A percentile compares a stretch with the other conserved stretches of the same genome.
Evolutionary conservation across 2,329 filamentous ascomycete species (phyloP).

Genomic region (Fusarium cyanostomum): DNA sequence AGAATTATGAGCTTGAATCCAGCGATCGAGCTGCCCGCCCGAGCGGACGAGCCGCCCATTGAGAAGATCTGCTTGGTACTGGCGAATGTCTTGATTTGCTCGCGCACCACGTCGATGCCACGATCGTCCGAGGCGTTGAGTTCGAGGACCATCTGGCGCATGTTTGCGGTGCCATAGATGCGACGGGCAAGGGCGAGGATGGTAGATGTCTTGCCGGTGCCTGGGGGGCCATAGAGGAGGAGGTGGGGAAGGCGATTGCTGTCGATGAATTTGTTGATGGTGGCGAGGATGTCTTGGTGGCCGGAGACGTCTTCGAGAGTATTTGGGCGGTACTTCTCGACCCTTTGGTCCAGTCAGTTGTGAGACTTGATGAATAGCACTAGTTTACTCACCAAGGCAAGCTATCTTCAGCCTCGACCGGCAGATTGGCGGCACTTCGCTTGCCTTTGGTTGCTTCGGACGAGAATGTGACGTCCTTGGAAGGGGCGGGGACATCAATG

Average conservation of each 20-base stretch:
- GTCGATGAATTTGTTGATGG: conserved; percentile 97
- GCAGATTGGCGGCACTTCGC: conserved; percentile 89
- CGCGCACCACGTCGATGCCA: conserved; percentile 96
- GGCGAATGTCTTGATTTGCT: conserved; percentile 99
- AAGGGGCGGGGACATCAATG: conserved; percentile 59
- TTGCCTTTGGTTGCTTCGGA: conserved; percentile 87
- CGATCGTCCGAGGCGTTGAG: conserved; percentile 97
- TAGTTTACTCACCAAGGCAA: conserved; percentile 77
- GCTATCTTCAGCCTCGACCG: conserved; percentile 92
- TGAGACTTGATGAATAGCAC: neutral
- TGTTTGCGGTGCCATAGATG: conserved; percentile 91
- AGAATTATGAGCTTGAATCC: conserved; percentile 96
- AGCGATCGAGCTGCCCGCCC: conserved; percentile 64
- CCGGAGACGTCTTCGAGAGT: conserved; percentile 93
- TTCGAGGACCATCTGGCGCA: conserved; percentile 98
- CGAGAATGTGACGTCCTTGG: conserved; percentile 71
- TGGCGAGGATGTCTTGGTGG: conserved; percentile 95
- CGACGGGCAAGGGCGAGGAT: conserved; percentile 90
- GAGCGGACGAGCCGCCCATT: conserved; percentile 63
- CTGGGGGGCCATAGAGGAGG: conserved; percentile 94
- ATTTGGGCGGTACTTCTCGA: conserved; percentile 94
- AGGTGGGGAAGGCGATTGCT: conserved; percentile 94
- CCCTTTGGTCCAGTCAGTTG: conserved; percentile 61
- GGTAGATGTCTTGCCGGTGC: conserved; percentile 97
- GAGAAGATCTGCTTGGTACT: conserved; percentile 97